These are phyloP conservation scores for Phytophthora constricta DNA, from an alignment of 352 stramenopile species.

Conservation along the genomic window DNA sequence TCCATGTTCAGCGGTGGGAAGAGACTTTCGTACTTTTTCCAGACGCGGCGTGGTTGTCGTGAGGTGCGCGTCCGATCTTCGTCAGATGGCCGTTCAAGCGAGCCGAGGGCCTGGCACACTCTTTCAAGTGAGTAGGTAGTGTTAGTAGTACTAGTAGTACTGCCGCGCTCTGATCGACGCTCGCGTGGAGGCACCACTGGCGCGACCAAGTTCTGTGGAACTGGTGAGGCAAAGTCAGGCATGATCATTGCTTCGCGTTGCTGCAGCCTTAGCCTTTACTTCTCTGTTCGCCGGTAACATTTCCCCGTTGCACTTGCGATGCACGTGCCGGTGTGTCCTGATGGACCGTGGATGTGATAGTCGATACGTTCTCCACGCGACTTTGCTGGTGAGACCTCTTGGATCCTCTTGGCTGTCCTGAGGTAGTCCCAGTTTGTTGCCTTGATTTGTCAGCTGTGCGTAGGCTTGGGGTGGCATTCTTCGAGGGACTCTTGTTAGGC, in stretches of 20 bases:
- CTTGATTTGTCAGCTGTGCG: not conserved
- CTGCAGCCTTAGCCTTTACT: conserved; percentile 22
- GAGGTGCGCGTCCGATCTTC: conserved; percentile 4
- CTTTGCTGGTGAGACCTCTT: conserved; percentile 25
- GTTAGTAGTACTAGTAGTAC: not conserved
- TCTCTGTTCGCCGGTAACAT: not conserved
- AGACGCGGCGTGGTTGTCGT: conserved; percentile 29
- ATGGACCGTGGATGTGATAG: not conserved
- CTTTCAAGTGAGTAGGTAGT: conserved; percentile 27
- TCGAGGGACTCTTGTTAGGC: conserved; percentile 19
- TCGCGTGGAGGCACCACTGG: not conserved
- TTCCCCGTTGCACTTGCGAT: conserved; percentile 5
- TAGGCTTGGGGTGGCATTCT: conserved; percentile 25
- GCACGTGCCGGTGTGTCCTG: not conserved
- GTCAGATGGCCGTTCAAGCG: conserved; percentile 6
- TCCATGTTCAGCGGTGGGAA: conserved; percentile 54
- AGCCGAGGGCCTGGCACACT: conserved; percentile 23
- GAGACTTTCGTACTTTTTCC: conserved; percentile 52
- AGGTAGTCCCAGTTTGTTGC: conserved; percentile 8
- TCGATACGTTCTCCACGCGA: not conserved
- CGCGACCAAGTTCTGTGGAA: conserved; percentile 6
- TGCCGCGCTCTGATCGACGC: conserved; percentile 5
- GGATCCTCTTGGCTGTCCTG: conserved; percentile 7
- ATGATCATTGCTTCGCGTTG: conserved; percentile 3
- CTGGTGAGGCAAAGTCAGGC: conserved; percentile 27